phyloP scores from a whole-genome alignment of 495 filamentous ascomycete species.

The Lepraria neglecta region DNA sequence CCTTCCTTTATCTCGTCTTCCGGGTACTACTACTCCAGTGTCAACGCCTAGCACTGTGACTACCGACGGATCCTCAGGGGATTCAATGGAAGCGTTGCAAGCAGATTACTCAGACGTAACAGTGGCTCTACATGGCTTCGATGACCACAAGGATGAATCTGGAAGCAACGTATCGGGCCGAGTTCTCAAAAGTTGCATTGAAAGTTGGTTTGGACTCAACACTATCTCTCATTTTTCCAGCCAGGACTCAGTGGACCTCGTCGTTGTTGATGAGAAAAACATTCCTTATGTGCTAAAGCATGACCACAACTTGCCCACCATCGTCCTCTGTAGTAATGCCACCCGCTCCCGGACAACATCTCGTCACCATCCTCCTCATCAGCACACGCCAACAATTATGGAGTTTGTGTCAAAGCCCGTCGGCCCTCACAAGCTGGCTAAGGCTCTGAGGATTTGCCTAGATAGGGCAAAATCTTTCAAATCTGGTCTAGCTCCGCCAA shows the following conservation, averaged over 20 bases:
- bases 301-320: constrained; percentile 11
- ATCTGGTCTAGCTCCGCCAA: constrained; percentile 5
- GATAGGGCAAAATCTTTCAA: constrained; percentile 23
- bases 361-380: background rate
- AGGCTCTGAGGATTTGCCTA: constrained; percentile 39
- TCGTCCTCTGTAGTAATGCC: constrained; percentile 27
- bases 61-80: constrained; percentile 13
- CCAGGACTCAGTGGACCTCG: constrained; percentile 25
- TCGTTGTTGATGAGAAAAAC: constrained; percentile 38
- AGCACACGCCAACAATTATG: constrained; percentile 25
- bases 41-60: constrained; percentile 24
- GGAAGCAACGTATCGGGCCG: constrained; percentile 19
- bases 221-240: constrained; percentile 1
- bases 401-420: constrained; percentile 49
- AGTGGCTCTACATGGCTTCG: constrained; percentile 33
- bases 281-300: constrained; percentile 14
- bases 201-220: constrained; percentile 43
- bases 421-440: constrained; percentile 61
- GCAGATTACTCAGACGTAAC: constrained; percentile 12
- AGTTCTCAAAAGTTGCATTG: constrained; percentile 32
- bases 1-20: constrained; percentile 37
- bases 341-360: constrained; percentile 19
- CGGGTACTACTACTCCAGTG: constrained; percentile 21
- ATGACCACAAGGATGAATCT: background rate
- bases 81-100: constrained; percentile 20